A percentile compares a stretch with the other conserved stretches of the same genome.
These are phyloP conservation scores for Populus deltoides DNA, from an alignment of 345 rosid species.

Conservation along the genomic window DNA sequence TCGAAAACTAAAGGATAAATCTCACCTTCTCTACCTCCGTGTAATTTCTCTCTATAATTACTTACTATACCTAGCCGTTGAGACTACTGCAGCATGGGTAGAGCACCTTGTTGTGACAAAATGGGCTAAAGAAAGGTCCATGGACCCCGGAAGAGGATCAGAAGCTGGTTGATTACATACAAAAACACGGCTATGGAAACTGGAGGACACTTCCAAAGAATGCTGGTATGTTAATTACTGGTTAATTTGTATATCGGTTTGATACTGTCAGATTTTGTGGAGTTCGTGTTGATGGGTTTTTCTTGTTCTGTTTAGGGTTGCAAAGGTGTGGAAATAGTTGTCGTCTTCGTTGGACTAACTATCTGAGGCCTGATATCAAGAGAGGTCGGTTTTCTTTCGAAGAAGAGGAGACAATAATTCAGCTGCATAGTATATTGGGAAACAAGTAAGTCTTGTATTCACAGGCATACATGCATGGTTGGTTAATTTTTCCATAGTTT, in stretches of 20 bases:
- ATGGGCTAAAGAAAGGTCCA: constrained; percentile 32
- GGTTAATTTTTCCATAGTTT: background rate
- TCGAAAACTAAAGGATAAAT: background rate
- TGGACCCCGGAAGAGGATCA: constrained; percentile 36
- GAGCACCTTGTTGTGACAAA: constrained; percentile 26
- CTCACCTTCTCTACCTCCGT: background rate
- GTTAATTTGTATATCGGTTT: background rate
- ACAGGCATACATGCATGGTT: background rate
- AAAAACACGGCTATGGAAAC: constrained; percentile 28
- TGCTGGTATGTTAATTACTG: constrained; percentile 17
- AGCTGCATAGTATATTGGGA: constrained; percentile 23
- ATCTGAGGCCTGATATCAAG: constrained; percentile 29
- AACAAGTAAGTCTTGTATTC: constrained; percentile 21
- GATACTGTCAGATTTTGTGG: background rate
- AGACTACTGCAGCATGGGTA: constrained; percentile 7
- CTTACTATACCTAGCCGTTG: background rate
- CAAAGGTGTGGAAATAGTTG: constrained; percentile 36
- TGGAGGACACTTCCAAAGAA: constrained; percentile 33
- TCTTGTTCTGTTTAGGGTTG: constrained; percentile 1
- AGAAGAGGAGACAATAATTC: constrained; percentile 30
- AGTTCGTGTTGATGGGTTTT: background rate
- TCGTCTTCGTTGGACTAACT: constrained; percentile 36
- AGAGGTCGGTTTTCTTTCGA: constrained; percentile 32
- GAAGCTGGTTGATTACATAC: constrained; percentile 27
- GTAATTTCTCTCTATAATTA: background rate